Conservation (phyloP, 495 filamentous ascomycete species). For the Aspergillus asperescens region DNA sequence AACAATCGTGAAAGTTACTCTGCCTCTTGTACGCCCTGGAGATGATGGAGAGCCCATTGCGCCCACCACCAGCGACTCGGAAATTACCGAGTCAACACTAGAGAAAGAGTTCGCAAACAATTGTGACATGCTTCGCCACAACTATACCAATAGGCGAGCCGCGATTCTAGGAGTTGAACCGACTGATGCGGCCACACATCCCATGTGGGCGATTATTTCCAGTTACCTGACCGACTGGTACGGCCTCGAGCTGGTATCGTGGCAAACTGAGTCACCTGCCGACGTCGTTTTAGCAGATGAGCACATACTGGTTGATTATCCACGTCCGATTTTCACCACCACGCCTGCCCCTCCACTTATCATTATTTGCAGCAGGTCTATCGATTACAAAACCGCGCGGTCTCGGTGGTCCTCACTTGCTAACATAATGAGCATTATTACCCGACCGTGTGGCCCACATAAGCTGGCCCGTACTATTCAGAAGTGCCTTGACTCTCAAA, state of each 20-base stretch:
- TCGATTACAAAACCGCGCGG: slow-evolving; percentile 27
- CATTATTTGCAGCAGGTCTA: slow-evolving; percentile 32
- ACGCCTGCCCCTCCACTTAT: slow-evolving; percentile 30
- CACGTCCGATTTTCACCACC: slow-evolving; percentile 5
- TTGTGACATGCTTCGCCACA: slow-evolving; percentile 26
- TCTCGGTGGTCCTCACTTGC: slow-evolving; percentile 32
- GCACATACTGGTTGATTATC: slow-evolving; percentile 21
- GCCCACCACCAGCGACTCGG: slow-evolving; percentile 8
- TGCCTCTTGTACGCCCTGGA: slow-evolving; percentile 36
- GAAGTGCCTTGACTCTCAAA: slow-evolving; percentile 27
- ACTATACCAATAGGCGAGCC: slow-evolving; percentile 21
- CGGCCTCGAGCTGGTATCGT: slow-evolving; percentile 37
- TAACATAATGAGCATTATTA: slow-evolving; percentile 39
- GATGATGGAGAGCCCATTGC: slow-evolving; percentile 18
- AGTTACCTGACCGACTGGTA: slow-evolving; percentile 44
- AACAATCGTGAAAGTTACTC: slow-evolving; percentile 46
- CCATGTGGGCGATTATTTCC: slow-evolving; percentile 22
- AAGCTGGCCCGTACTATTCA: slow-evolving; percentile 55
- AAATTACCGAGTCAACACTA: slow-evolving; percentile 10
- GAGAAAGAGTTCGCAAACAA: slow-evolving; percentile 25
- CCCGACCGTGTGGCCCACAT: slow-evolving; percentile 56
- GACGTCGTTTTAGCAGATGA: slow-evolving; percentile 44
- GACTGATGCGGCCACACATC: slow-evolving; percentile 11
- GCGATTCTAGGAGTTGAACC: slow-evolving; percentile 32
- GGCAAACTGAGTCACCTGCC: slow-evolving; percentile 23